Conservation (phyloP, 768 basidiomycete genomes). For the Lactarius tabidus region DNA sequence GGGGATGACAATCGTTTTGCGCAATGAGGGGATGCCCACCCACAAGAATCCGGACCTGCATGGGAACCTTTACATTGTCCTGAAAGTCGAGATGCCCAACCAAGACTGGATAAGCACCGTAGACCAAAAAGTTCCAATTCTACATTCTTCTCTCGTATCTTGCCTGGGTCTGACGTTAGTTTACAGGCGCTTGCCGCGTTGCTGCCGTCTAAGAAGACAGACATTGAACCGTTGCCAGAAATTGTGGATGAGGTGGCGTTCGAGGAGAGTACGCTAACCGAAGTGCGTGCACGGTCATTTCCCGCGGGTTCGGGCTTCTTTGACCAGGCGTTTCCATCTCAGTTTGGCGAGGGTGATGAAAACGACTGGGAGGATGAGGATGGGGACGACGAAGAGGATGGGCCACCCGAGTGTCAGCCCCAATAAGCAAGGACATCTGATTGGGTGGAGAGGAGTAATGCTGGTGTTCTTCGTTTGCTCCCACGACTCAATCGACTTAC, state of each 20-base stretch:
- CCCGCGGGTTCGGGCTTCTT: constrained; percentile 71
- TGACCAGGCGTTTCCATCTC: constrained; percentile 62
- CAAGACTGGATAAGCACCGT: constrained; percentile 68
- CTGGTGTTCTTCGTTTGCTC: neutral
- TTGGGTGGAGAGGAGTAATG: constrained; percentile 3
- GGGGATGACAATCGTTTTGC: constrained; percentile 67
- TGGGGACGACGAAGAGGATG: constrained; percentile 59
- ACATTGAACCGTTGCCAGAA: constrained; percentile 67
- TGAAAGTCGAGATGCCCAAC: constrained; percentile 87
- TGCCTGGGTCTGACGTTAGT: constrained; percentile 12
- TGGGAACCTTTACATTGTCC: constrained; percentile 78
- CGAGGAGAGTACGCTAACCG: constrained; percentile 74
- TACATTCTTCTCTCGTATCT: neutral
- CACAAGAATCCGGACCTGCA: constrained; percentile 59
- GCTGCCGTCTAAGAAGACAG: constrained; percentile 70
- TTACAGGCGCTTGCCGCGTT: constrained; percentile 57
- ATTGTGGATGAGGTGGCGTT: constrained; percentile 66
- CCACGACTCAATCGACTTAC: neutral
- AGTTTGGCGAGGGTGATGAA: constrained; percentile 65
- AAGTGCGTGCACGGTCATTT: constrained; percentile 79
- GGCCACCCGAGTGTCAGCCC: constrained; percentile 34
- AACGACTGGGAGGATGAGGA: constrained; percentile 71
- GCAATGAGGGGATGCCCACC: constrained; percentile 88
- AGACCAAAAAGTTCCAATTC: constrained; percentile 48
- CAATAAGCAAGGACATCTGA: constrained; percentile 22